phyloP scores from a whole-genome alignment of 768 basidiomycete genomes.

The Piloderma croceum region DNA sequence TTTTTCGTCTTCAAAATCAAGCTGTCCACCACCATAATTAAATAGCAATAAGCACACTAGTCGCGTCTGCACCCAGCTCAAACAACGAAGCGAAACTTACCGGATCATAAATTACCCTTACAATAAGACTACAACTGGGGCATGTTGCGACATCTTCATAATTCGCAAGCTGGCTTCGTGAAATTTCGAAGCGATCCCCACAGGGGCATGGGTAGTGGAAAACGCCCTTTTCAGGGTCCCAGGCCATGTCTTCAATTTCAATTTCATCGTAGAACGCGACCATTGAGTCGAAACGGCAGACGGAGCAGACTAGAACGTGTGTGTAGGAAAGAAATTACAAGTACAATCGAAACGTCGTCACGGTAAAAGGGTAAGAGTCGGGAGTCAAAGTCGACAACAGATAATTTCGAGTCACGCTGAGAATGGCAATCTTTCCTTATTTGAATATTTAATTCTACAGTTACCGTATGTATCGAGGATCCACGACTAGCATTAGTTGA shows the following conservation, averaged over 20 bases:
- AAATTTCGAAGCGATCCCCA: conserved; percentile 96
- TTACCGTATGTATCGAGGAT: too few relatives aligned
- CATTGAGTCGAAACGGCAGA: too few relatives aligned
- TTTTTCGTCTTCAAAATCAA: conserved; percentile 81
- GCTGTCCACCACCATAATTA: conserved; percentile 35
- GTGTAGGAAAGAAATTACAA: too few relatives aligned
- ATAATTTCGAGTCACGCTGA: too few relatives aligned
- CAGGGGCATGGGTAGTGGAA: conserved; percentile 98
- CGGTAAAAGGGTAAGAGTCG: too few relatives aligned
- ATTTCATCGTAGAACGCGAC: conserved; percentile 93
- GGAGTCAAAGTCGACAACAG: too few relatives aligned
- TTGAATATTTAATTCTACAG: too few relatives aligned
- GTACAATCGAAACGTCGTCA: too few relatives aligned
- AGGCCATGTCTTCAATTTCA: conserved; percentile 94
- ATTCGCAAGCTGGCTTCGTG: conserved; percentile 73
- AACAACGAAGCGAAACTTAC: conserved; percentile 43
- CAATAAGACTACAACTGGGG: conserved; percentile 91
- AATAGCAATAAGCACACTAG: conserved; percentile 6
- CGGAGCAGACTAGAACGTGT: too few relatives aligned
- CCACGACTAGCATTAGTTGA: too few relatives aligned
- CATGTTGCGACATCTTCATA: conserved; percentile 95
- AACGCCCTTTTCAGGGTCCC: conserved; percentile 76
- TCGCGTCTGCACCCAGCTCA: conserved; percentile 3
- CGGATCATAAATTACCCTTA: conserved; percentile 91
- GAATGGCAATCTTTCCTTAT: too few relatives aligned